Conservation (phyloP, 331 rosid species). For the Stylosanthes scabra region DNA sequence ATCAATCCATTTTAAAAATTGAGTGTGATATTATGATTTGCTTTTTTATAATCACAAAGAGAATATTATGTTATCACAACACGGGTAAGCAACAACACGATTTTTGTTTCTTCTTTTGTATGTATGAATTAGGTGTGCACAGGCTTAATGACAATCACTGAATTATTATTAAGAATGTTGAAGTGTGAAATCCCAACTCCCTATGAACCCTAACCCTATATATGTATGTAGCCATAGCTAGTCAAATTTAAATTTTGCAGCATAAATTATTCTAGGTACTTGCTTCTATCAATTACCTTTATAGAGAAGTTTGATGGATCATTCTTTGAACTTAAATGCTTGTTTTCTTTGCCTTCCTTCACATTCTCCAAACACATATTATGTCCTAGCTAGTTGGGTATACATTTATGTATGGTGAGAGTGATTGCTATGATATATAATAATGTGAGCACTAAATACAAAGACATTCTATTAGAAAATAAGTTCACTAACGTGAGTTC, state of each 20-base stretch:
- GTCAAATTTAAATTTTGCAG: slow-evolving; percentile 14
- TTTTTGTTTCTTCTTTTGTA: slow-evolving; percentile 55
- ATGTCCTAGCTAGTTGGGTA: not conserved
- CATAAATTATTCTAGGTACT: slow-evolving; percentile 35
- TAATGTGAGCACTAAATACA: too few relatives aligned
- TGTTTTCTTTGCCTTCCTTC: slow-evolving; percentile 7
- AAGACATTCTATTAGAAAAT: too few relatives aligned
- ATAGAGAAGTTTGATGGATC: slow-evolving; percentile 34
- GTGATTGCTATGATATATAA: too few relatives aligned
- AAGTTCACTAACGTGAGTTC: too few relatives aligned
- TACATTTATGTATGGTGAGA: not conserved
- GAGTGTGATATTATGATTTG: slow-evolving; percentile 30
- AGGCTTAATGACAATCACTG: slow-evolving; percentile 34
- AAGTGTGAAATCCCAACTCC: slow-evolving; percentile 10
- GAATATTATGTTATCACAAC: slow-evolving; percentile 60
- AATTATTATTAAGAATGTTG: slow-evolving; percentile 8
- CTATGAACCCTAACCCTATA: slow-evolving; percentile 39
- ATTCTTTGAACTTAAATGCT: slow-evolving; percentile 37
- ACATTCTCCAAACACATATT: not conserved
- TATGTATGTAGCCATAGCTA: slow-evolving; percentile 34
- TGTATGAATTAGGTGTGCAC: slow-evolving; percentile 33
- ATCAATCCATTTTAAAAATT: slow-evolving; percentile 58
- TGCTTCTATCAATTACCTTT: slow-evolving; percentile 23
- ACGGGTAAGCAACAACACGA: slow-evolving; percentile 40
- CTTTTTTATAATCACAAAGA: slow-evolving; percentile 39